These are phyloP conservation scores for Hyphodiscus hymeniophilus DNA, from an alignment of 495 filamentous ascomycete genomes.

Conservation along the genomic window DNA sequence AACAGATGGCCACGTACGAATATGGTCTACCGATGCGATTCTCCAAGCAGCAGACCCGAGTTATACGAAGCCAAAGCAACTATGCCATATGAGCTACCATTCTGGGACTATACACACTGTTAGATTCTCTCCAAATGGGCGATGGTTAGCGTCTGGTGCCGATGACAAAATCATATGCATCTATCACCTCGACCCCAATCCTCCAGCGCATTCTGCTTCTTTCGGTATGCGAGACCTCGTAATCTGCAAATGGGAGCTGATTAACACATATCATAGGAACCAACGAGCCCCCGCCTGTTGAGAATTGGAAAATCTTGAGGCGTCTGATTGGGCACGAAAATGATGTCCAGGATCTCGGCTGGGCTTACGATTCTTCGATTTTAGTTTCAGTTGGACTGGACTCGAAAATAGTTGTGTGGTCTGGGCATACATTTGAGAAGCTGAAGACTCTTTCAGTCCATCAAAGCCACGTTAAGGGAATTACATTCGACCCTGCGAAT, in stretches of 20 bases:
- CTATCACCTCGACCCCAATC: conserved; percentile 78
- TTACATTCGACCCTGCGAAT: conserved; percentile 97
- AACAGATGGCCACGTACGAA: conserved; percentile 87
- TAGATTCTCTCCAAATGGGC: conserved; percentile 87
- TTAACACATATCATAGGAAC: conserved; percentile 48
- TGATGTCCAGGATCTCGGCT: conserved; percentile 95
- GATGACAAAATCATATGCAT: conserved; percentile 98
- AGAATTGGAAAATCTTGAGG: conserved; percentile 93
- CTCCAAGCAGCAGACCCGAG: conserved; percentile 64
- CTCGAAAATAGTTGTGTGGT: conserved; percentile 98
- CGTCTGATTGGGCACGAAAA: conserved; percentile 95
- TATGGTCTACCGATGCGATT: conserved; percentile 95
- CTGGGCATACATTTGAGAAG: conserved; percentile 94
- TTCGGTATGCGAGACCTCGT: conserved; percentile 51
- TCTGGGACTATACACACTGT: conserved; percentile 95
- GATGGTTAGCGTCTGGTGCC: conserved; percentile 90
- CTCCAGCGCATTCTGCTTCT: conserved; percentile 60
- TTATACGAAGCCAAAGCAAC: conserved; percentile 74
- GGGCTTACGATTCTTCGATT: conserved; percentile 93
- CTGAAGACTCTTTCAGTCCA: conserved; percentile 85
- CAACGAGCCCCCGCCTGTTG: conserved; percentile 84
- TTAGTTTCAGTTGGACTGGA: conserved; percentile 94
- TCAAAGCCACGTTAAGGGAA: conserved; percentile 95
- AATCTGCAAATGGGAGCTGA: conserved; percentile 2
- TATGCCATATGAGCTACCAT: conserved; percentile 96